Conservation (phyloP, 805 yeast species). For the Candida taoyuanica region DNA sequence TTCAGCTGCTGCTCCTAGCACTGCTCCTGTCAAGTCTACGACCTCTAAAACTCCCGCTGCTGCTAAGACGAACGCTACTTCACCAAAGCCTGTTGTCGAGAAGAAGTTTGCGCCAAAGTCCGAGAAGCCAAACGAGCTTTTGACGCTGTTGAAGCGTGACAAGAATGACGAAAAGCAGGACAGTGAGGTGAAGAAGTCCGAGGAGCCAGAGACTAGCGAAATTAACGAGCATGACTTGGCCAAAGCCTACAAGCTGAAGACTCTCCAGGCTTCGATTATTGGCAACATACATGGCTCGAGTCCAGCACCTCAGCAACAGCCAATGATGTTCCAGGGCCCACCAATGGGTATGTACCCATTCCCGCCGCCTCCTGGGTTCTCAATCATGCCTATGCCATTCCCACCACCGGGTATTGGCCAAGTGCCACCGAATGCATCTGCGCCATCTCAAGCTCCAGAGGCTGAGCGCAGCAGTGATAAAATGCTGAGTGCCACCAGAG, state of each 20-base stretch:
- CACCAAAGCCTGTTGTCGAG: conserved; percentile 4
- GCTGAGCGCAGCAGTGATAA: neutral
- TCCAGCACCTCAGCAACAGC: conserved; percentile 10
- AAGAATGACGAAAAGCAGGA: conserved; percentile 27
- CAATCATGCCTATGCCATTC: conserved; percentile 18
- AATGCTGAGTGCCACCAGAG: conserved; percentile 9
- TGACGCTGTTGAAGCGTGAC: conserved; percentile 38
- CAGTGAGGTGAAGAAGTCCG: no score
- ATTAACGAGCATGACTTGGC: conserved; percentile 21
- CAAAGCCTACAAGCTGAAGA: conserved; percentile 27
- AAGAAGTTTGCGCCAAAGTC: conserved; percentile 2
- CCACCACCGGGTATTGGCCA: conserved; percentile 22
- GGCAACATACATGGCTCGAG: conserved; percentile 26
- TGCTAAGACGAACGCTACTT: conserved; percentile 10
- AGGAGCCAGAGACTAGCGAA: conserved; percentile 1
- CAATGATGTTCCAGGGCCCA: conserved; percentile 8
- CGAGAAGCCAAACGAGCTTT: conserved; percentile 37
- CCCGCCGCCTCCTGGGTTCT: conserved; percentile 15
- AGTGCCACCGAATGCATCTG: conserved; percentile 6
- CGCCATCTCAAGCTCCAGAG: neutral
- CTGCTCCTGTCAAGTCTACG: conserved; percentile 7
- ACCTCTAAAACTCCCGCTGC: conserved; percentile 11
- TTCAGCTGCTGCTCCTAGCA: conserved; percentile 25
- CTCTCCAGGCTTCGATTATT: conserved; percentile 12
- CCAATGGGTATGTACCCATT: conserved; percentile 15